Evolutionary conservation across 2,329 filamentous ascomycete genomes (phyloP).

Genomic region (Furcasterigmium sp.): DNA sequence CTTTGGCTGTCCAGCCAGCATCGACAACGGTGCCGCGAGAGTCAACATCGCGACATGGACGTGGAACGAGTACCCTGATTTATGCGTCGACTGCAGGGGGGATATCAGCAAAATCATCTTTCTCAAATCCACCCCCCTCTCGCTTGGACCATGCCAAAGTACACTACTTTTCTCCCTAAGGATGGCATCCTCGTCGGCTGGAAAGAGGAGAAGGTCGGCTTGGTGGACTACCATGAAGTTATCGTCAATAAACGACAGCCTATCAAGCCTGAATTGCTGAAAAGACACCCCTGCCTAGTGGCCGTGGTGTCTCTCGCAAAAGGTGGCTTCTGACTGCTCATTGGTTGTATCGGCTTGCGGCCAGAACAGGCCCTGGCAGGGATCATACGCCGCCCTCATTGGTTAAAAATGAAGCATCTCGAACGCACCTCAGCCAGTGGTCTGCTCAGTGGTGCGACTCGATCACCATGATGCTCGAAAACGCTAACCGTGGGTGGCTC

Average conservation of each 20-base stretch:
- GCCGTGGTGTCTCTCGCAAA: conserved; percentile 27
- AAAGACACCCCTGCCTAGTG: conserved; percentile 18
- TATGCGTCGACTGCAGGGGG: background rate
- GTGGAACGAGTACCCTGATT: too few relatives aligned
- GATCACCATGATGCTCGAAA: too few relatives aligned
- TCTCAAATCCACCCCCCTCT: background rate
- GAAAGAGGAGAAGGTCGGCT: background rate
- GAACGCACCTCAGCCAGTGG: conserved; percentile 7
- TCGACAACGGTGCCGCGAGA: background rate
- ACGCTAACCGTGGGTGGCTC: background rate
- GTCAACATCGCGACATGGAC: background rate
- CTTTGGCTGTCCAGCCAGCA: background rate
- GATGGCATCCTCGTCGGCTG: background rate
- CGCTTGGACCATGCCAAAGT: background rate
- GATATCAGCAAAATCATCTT: background rate
- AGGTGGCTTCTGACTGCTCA: conserved; percentile 18
- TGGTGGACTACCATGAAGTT: background rate
- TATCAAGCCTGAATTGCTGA: conserved; percentile 15
- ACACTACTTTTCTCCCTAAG: background rate
- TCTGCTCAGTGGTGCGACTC: too few relatives aligned
- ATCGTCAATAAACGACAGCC: conserved; percentile 21
- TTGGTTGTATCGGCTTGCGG: conserved; percentile 18
- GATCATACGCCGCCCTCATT: conserved; percentile 6
- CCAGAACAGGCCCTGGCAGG: conserved; percentile 8
- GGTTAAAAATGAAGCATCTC: conserved; percentile 9